Conservation (phyloP, 2,329 filamentous ascomycete genomes). For the Pestalotiopsis fici region DNA sequence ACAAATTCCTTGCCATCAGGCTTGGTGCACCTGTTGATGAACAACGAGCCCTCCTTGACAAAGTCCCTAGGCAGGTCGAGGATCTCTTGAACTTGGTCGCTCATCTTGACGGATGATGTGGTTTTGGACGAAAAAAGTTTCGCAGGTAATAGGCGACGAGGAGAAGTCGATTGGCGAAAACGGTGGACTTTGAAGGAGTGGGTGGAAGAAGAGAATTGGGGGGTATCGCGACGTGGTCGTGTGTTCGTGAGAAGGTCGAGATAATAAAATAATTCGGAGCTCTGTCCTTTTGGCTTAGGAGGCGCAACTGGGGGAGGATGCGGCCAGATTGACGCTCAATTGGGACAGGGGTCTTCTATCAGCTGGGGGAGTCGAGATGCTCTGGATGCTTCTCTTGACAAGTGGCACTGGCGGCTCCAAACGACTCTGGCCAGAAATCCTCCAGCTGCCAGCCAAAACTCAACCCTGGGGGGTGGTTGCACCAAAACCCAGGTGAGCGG, state of each 20-base stretch:
- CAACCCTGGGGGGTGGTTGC: neutral
- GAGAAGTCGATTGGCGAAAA: neutral
- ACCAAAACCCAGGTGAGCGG: neutral
- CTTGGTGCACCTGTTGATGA: constrained; percentile 64
- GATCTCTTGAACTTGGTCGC: constrained; percentile 13
- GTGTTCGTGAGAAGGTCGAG: neutral
- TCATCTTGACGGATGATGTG: constrained; percentile 9
- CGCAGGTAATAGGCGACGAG: constrained; percentile 1
- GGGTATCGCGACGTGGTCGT: constrained; percentile 4
- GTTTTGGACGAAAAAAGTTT: neutral
- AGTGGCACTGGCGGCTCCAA: neutral
- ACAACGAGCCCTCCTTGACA: constrained; percentile 62
- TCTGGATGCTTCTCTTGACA: constrained; percentile 6
- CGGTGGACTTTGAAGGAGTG: constrained; percentile 2
- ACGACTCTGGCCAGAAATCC: neutral
- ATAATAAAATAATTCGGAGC: neutral
- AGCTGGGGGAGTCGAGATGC: neutral
- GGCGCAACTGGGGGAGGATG: constrained; percentile 6
- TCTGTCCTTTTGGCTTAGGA: neutral
- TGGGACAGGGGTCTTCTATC: neutral
- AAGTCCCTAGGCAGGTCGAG: constrained; percentile 59
- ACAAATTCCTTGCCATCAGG: constrained; percentile 21
- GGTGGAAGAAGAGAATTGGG: neutral
- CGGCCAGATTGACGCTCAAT: constrained; percentile 14
- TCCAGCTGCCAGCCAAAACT: neutral